Evolutionary conservation across 371 early-diverging fungal genomes (phyloP).

Genomic region (Syncephalastrum sp.): DNA sequence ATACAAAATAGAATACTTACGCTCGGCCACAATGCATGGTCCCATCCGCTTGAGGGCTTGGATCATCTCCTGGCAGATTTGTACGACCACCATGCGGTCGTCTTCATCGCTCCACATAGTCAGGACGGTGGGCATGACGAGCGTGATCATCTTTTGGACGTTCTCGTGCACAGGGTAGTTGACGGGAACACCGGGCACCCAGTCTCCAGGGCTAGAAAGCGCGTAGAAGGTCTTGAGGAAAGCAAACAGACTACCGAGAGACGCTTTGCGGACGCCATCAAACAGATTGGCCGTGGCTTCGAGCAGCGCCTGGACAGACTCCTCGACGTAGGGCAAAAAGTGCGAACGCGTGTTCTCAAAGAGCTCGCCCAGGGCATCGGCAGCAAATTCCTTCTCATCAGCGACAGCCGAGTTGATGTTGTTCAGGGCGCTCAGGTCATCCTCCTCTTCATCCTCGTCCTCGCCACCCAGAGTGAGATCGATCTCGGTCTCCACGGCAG

Average conservation of each 20-base stretch:
- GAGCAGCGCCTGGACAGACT: slow-evolving; percentile 58
- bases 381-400: slow-evolving; percentile 89
- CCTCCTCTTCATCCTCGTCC: slow-evolving; percentile 20
- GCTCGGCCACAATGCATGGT: slow-evolving; percentile 71
- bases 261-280: slow-evolving; percentile 81
- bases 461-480: slow-evolving; percentile 32
- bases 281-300: slow-evolving; percentile 66
- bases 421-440: slow-evolving; percentile 14
- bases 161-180: slow-evolving; percentile 67
- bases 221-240: slow-evolving; percentile 72
- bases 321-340: slow-evolving; percentile 83
- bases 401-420: slow-evolving; percentile 77
- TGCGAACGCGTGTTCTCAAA: slow-evolving; percentile 70
- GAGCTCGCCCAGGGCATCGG: slow-evolving; percentile 79
- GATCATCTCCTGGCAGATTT: slow-evolving; percentile 74
- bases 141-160: slow-evolving; percentile 61
- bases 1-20: slow-evolving; percentile 32
- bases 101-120: slow-evolving; percentile 81
- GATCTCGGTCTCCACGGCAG: slow-evolving; percentile 45
- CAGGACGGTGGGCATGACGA: slow-evolving; percentile 68
- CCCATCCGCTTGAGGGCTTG: slow-evolving; percentile 74
- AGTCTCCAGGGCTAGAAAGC: slow-evolving; percentile 59
- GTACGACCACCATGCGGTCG: slow-evolving; percentile 72
- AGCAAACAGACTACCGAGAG: slow-evolving; percentile 62
- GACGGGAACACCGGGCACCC: slow-evolving; percentile 70